These are phyloP conservation scores for Glaciozyma antarctica DNA, from an alignment of 768 basidiomycete genomes.

Conservation along the genomic window DNA sequence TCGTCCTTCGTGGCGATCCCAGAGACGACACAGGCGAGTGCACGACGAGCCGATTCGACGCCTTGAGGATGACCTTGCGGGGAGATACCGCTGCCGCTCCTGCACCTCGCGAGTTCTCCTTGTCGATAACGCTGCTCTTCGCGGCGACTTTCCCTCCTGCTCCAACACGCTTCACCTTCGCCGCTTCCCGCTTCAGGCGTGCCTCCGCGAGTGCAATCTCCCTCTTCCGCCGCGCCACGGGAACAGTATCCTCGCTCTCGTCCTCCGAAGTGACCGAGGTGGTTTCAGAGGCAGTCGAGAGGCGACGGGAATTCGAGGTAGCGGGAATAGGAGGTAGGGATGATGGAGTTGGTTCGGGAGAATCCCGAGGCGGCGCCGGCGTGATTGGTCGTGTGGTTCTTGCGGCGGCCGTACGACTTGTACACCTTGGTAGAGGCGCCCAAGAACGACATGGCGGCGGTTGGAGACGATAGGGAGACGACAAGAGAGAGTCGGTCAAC, in stretches of 20 bases:
- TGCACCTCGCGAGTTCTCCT: not conserved
- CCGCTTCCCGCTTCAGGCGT: no score
- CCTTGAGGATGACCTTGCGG: slow-evolving; percentile 3
- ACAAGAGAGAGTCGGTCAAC: not conserved
- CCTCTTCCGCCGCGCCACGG: no score
- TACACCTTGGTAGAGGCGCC: slow-evolving; percentile 10
- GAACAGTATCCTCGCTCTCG: no score
- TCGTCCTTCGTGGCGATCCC: not conserved
- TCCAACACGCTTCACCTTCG: no score
- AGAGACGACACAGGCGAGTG: not conserved
- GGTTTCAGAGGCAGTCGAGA: no score
- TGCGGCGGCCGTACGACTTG: slow-evolving; percentile 23
- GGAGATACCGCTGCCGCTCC: not conserved
- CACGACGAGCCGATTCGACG: not conserved
- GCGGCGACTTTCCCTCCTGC: not conserved
- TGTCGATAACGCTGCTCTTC: not conserved
- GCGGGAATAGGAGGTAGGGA: not conserved
- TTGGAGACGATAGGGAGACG: not conserved
- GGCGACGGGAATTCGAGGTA: no score
- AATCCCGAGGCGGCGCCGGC: not conserved
- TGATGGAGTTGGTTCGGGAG: not conserved
- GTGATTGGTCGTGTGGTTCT: slow-evolving; percentile 14
- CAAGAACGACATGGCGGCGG: slow-evolving; percentile 3
- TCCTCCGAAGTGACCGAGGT: no score
- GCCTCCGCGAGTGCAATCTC: no score